These are phyloP conservation scores for Cladorrhinum samala DNA, from an alignment of 495 filamentous ascomycete genomes.

Conservation along the genomic window DNA sequence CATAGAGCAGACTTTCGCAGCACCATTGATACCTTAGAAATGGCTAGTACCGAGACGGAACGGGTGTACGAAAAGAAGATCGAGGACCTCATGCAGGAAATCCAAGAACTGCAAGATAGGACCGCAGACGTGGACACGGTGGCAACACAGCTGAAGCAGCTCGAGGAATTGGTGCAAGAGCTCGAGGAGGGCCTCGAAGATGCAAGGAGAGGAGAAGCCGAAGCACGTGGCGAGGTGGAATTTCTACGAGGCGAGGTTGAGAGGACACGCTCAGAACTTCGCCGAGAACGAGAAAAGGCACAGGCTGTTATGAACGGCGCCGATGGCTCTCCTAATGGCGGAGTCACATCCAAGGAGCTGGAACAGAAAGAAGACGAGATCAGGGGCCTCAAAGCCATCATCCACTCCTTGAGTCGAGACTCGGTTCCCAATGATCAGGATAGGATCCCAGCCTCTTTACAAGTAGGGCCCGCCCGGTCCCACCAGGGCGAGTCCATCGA, in stretches of 20 bases:
- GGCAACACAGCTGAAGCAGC: constrained; percentile 81
- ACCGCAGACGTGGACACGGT: constrained; percentile 88
- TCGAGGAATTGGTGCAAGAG: constrained; percentile 94
- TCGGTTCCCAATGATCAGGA: constrained; percentile 46
- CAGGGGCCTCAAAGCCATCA: constrained; percentile 91
- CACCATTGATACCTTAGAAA: constrained; percentile 92
- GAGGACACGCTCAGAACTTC: constrained; percentile 80
- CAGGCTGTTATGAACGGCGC: constrained; percentile 53
- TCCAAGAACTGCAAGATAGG: constrained; percentile 72
- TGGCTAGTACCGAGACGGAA: constrained; percentile 94
- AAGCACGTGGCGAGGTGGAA: constrained; percentile 93
- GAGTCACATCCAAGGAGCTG: constrained; percentile 59
- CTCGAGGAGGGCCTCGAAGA: constrained; percentile 96
- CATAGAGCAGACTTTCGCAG: constrained; percentile 94
- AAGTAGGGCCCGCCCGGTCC: constrained; percentile 32
- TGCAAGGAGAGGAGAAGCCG: constrained; percentile 90
- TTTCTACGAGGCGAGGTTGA: constrained; percentile 96
- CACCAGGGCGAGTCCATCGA: constrained; percentile 50
- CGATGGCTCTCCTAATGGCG: constrained; percentile 41
- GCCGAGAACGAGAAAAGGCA: constrained; percentile 84
- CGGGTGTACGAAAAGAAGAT: constrained; percentile 93
- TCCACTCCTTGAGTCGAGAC: constrained; percentile 84
- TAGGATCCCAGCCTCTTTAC: constrained; percentile 37
- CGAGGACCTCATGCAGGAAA: constrained; percentile 80
- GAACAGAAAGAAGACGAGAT: constrained; percentile 98